Evolutionary conservation across 2,329 filamentous ascomycete genomes (phyloP).

Genomic region (Colletotrichum australisinense): DNA sequence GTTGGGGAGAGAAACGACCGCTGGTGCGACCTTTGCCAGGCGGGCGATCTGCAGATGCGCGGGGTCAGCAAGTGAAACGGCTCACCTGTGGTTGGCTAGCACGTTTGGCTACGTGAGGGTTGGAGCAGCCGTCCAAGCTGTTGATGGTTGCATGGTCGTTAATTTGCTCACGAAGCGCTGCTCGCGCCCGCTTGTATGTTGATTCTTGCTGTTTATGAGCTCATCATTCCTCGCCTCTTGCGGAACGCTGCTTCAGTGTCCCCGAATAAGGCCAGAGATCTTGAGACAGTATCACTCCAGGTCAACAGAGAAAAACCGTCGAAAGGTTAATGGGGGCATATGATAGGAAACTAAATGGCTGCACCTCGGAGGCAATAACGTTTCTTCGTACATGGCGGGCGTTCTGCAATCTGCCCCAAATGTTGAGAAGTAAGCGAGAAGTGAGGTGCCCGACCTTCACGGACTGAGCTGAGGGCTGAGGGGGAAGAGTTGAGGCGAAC

Average conservation of each 20-base stretch:
- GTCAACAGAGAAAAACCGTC: not conserved
- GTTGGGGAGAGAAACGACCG: conserved; percentile 7
- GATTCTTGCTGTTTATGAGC: conserved; percentile 32
- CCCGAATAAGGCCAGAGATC: conserved; percentile 2
- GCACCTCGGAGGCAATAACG: conserved; percentile 12
- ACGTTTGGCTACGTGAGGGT: not conserved
- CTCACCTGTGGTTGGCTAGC: conserved; percentile 23
- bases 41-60: conserved; percentile 31
- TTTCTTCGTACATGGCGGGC: conserved; percentile 6
- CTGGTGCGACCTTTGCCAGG: conserved; percentile 10
- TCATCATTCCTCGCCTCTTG: not conserved
- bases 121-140: conserved; percentile 1
- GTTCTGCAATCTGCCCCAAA: not conserved
- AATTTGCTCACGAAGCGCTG: conserved; percentile 25
- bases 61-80: conserved; percentile 15
- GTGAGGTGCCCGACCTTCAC: no score
- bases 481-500: conserved; percentile 11
- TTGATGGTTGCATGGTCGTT: conserved; percentile 12
- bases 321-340: not conserved
- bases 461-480: conserved; percentile 3
- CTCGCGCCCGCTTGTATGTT: conserved; percentile 17
- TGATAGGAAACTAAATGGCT: not conserved
- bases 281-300: not conserved
- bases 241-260: not conserved
- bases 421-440: not conserved